These are phyloP conservation scores for Cucurbita pepo DNA, from an alignment of 306 rosid species.

Conservation along the genomic window DNA sequence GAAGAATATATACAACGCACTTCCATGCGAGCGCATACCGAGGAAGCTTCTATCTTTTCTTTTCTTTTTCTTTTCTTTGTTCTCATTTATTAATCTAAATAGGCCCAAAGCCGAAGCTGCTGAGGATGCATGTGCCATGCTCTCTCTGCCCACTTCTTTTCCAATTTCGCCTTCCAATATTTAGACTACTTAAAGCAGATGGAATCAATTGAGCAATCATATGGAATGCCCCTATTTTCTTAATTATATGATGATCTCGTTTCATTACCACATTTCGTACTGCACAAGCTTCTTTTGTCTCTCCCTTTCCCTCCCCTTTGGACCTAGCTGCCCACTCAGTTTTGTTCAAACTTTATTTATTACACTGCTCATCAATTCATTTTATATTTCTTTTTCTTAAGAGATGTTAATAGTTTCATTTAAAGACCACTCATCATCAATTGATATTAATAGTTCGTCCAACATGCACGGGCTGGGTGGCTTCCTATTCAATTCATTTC, in stretches of 20 bases:
- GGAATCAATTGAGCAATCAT: not conserved
- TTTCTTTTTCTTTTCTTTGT: not conserved
- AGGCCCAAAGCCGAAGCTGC: not conserved
- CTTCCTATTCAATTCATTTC: no score
- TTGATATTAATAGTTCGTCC: no score
- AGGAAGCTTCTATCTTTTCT: constrained; percentile 72
- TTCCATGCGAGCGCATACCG: constrained; percentile 77
- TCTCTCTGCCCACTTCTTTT: not conserved
- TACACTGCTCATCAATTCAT: no score
- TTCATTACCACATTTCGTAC: not conserved
- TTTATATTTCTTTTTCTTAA: no score
- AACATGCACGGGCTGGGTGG: no score
- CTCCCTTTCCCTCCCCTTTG: not conserved
- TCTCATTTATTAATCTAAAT: not conserved
- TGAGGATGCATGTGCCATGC: not conserved
- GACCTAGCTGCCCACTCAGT: not conserved
- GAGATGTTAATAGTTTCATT: no score
- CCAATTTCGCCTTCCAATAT: not conserved
- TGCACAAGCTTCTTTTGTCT: not conserved
- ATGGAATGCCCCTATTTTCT: not conserved
- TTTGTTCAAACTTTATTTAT: not conserved
- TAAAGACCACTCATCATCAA: no score
- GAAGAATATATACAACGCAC: constrained; percentile 86
- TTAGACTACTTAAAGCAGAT: not conserved
- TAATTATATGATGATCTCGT: not conserved